Evolutionary conservation across 1,284 basidiomycete species (phyloP).

Genomic region (Rhizopogon parksii): DNA sequence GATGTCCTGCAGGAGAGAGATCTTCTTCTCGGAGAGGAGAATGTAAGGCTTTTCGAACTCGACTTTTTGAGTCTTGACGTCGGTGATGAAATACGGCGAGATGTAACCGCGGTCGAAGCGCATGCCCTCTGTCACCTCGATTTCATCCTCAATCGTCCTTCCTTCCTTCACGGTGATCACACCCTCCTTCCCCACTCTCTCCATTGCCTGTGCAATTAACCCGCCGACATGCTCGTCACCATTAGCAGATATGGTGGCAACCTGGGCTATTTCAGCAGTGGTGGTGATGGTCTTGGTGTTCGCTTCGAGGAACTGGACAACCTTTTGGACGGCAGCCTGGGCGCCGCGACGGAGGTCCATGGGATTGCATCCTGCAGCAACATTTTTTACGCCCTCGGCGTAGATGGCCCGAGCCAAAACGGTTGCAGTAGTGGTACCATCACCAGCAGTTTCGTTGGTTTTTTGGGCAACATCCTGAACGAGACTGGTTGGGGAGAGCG

Average conservation of each 20-base stretch:
- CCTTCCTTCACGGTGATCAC: constrained; percentile 99
- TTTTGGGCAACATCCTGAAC: constrained; percentile 95
- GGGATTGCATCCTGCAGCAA: constrained; percentile 97
- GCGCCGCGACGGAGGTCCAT: constrained; percentile 98
- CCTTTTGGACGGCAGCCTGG: constrained; percentile 93
- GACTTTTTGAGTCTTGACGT: constrained; percentile 94
- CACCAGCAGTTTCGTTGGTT: constrained; percentile 96
- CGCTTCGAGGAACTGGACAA: constrained; percentile 85
- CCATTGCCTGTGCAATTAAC: constrained; percentile 99
- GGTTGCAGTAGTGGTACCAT: constrained; percentile 97
- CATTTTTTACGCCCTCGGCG: constrained; percentile 98
- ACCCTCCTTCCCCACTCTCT: constrained; percentile 99
- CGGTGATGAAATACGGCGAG: constrained; percentile 98
- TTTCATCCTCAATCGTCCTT: constrained; percentile 95
- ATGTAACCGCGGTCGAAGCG: constrained; percentile 99
- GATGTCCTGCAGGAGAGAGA: constrained; percentile 91
- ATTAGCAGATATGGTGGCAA: constrained; percentile 98
- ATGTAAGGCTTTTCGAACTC: constrained; percentile 97
- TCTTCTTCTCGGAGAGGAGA: constrained; percentile 97
- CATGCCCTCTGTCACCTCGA: constrained; percentile 99
- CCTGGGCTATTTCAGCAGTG: constrained; percentile 94
- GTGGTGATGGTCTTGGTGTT: constrained; percentile 96
- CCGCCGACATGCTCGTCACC: constrained; percentile 92
- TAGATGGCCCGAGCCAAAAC: constrained; percentile 97
- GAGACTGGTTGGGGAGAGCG: constrained; percentile 44